Evolutionary conservation across 371 early-diverging fungal species (phyloP).

Genomic region (Circinella minor): DNA sequence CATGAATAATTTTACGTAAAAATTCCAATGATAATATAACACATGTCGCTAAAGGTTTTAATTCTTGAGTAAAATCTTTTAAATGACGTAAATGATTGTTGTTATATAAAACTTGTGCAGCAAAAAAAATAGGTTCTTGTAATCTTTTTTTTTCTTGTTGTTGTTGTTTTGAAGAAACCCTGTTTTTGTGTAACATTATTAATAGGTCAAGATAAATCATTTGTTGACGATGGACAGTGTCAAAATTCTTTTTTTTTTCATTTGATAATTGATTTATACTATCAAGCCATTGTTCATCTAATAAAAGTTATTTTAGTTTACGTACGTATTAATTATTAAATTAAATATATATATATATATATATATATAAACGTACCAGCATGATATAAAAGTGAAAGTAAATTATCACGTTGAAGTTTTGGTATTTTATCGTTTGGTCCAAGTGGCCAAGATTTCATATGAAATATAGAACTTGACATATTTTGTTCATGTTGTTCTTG

Average conservation of each 20-base stretch:
- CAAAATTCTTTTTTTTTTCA: conserved; percentile 7
- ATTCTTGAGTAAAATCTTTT: conserved; percentile 13
- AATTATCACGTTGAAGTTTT: conserved; percentile 19
- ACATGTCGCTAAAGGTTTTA: conserved; percentile 14
- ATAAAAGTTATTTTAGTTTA: no score
- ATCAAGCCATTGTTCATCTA: conserved; percentile 32
- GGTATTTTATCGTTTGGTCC: conserved; percentile 8
- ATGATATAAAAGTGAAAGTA: conserved; percentile 34
- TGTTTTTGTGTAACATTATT: conserved; percentile 24
- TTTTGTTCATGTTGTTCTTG: no score
- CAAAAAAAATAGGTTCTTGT: conserved; percentile 36
- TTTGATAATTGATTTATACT: conserved; percentile 10
- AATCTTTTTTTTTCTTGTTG: conserved; percentile 6
- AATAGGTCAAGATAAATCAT: conserved; percentile 32
- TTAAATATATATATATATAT: no score
- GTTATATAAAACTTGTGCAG: conserved; percentile 27
- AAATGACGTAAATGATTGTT: conserved; percentile 29
- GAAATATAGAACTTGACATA: conserved; percentile 9
- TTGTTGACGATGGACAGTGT: conserved; percentile 33
- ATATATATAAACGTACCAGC: no score
- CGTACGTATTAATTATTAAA: no score
- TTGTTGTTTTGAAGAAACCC: background rate
- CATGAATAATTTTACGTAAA: conserved; percentile 2
- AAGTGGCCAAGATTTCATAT: conserved; percentile 20
- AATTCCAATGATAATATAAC: conserved; percentile 10